phyloP scores from a whole-genome alignment of 2,329 filamentous ascomycete species.

The Nothomitra cinnamomea region DNA sequence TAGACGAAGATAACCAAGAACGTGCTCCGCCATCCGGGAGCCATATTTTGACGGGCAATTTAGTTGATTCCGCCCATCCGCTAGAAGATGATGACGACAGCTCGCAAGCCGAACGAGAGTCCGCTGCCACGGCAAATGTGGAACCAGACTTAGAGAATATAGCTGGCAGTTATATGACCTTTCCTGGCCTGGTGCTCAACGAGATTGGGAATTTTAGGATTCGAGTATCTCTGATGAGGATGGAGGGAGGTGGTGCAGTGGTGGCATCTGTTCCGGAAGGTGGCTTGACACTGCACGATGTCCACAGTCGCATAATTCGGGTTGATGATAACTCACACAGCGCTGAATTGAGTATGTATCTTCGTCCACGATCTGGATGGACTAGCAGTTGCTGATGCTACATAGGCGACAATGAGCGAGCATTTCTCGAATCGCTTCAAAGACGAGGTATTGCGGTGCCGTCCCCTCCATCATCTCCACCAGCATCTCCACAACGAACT shows the following conservation, averaged over 20 bases:
- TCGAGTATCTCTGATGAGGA: background rate
- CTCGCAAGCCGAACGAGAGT: background rate
- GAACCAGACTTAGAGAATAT: background rate
- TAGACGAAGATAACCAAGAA: background rate
- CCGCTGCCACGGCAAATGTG: background rate
- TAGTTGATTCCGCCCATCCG: background rate
- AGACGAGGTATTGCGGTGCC: background rate
- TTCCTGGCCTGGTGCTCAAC: background rate
- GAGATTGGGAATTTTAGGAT: background rate
- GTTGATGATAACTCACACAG: background rate
- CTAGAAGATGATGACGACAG: background rate
- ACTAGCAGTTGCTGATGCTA: background rate
- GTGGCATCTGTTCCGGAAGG: background rate
- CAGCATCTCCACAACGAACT: background rate
- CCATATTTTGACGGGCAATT: background rate
- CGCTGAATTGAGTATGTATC: background rate
- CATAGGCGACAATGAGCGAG: background rate
- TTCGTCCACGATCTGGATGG: background rate
- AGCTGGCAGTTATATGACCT: background rate
- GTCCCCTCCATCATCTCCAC: constrained; percentile 1
- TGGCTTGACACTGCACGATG: background rate
- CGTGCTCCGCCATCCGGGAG: background rate
- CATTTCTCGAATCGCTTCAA: background rate
- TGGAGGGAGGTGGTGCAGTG: background rate
- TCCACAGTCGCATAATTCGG: background rate